Conservation (phyloP, 225 moss, liverwort and hornwort species). For the Physcomitrellopsis africana region DNA sequence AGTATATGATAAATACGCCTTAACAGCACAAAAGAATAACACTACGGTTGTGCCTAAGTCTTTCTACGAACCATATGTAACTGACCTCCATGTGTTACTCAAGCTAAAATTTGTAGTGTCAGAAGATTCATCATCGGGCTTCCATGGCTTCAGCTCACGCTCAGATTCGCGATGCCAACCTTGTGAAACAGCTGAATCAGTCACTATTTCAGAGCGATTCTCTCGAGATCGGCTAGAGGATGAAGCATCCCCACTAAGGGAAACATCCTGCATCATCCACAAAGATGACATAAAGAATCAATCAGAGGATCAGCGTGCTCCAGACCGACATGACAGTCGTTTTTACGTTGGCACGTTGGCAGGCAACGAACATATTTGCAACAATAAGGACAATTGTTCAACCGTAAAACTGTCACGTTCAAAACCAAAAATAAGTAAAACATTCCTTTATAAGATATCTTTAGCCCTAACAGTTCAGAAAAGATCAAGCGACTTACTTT, state of each 20-base stretch:
- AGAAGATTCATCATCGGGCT: conserved; percentile 74
- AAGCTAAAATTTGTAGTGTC: conserved; percentile 36
- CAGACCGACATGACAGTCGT: no score
- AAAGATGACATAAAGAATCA: background rate
- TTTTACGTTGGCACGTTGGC: no score
- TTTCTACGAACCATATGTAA: background rate
- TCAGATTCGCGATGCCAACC: conserved; percentile 76
- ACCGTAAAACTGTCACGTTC: no score
- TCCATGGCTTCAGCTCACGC: conserved; percentile 89
- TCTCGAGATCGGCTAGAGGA: conserved; percentile 65
- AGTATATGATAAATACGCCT: background rate
- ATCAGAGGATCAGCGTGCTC: no score
- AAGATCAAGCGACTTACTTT: conserved; percentile 50
- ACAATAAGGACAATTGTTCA: no score
- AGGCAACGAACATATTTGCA: no score
- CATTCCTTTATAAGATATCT: no score
- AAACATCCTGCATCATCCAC: conserved; percentile 63
- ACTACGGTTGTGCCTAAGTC: background rate
- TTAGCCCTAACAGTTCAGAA: background rate
- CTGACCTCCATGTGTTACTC: conserved; percentile 54
- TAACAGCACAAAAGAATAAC: background rate
- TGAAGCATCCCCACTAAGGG: conserved; percentile 58
- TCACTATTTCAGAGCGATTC: conserved; percentile 71
- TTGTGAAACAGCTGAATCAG: conserved; percentile 71
- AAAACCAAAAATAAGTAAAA: no score